Evolutionary conservation across 371 early-diverging fungal genomes (phyloP), one percentile per base, ranked within the genome.

Genomic region (Apophysomyces ossiformis): DNA sequence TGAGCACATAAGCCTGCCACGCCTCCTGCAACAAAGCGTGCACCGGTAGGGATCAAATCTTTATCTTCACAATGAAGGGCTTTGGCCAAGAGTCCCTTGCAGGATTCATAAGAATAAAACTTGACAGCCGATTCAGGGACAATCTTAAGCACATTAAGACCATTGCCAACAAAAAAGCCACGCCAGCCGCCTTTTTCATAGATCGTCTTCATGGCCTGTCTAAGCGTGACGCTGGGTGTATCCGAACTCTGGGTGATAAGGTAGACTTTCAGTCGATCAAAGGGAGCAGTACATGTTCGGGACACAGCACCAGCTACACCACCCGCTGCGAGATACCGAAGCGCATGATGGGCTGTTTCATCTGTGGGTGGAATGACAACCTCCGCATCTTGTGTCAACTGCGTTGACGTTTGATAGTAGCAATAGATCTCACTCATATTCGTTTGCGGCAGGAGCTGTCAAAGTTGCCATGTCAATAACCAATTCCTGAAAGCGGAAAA

Each of bases 121-220:
- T 91, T 92, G 70, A 91, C 84, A 16, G 89, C 90, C 0, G 89
- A 87, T 71, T 94, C 93, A 32, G 94, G 94, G 5, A 88, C 84
- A 64, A 94, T 92, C 71, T 94, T 94, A 69, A 91, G 72, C 58
- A 91, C 85, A 67, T 93, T 93, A 15, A 94, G 69, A 37, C 92
- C 92, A 71, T 94, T 94, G 62, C 94, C 94, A 13, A 89, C 85
- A 73, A 89, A 94, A 66, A 93, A 93, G 1, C 87, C 88, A 37
- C 77, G 75, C 35, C 90, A 57, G 18, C 94, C 93, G 13, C 81
- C 82, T 69, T 88, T 81, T 0, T 67, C 69, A 71, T 92, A 92
- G 37, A 94, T 85, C 7, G 69, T 74, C 5, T 67, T 68, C 26
- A 89, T 65, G 1, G 85, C 82, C 50, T 59, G 69, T 44, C 58